phyloP scores from a whole-genome alignment of 78 protist genomes.

The Planoprotostelium fungivorum region DNA sequence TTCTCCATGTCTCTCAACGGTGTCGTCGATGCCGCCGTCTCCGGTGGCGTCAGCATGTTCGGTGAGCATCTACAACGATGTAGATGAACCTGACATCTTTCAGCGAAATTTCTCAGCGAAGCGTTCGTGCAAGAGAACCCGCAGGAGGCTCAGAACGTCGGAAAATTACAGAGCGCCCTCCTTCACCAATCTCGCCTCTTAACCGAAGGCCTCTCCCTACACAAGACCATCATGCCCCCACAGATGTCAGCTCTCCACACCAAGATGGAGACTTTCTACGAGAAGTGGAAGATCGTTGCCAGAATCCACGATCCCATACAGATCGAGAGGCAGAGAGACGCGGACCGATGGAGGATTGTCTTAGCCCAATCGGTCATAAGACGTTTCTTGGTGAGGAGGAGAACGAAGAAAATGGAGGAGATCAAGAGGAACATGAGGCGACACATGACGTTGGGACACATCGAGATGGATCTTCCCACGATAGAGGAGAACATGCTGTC shows the following conservation, averaged over 20 bases:
- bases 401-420: not conserved
- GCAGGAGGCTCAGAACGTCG: conserved; percentile 4
- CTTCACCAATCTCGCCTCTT: conserved; percentile 9
- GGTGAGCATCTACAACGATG: conserved; percentile 2
- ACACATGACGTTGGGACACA: not conserved
- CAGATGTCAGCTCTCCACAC: conserved; percentile 46
- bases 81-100: conserved; percentile 5
- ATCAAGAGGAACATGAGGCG: not conserved
- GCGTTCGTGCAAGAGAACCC: conserved; percentile 19
- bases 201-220: conserved; percentile 32
- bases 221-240: conserved; percentile 28
- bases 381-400: not conserved
- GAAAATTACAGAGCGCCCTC: conserved; percentile 6
- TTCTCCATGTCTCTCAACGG: conserved; percentile 53
- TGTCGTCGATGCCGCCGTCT: conserved; percentile 52
- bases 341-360: not conserved
- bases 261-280: conserved; percentile 50
- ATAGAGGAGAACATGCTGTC: not conserved
- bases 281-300: conserved; percentile 26
- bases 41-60: conserved; percentile 58
- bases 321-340: not conserved
- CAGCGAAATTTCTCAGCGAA: conserved; percentile 18
- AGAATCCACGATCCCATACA: not conserved
- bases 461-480: not conserved
- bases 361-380: not conserved